Conservation (phyloP, 2,329 filamentous ascomycete species). For the Diplodia mutila region DNA sequence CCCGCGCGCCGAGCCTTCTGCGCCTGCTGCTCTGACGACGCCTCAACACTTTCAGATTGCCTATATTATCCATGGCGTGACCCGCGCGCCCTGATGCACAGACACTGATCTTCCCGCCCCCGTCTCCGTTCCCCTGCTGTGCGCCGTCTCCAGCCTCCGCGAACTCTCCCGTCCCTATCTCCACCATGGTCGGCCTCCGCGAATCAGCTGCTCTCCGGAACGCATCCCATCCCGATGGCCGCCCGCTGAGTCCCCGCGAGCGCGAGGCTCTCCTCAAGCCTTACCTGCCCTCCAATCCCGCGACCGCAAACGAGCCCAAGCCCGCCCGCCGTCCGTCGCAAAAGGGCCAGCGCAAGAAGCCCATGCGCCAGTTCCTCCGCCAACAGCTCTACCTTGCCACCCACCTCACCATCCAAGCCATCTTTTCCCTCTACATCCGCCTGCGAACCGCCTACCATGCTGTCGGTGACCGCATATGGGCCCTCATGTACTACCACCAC, state of each 20-base stretch:
- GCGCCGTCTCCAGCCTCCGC: neutral
- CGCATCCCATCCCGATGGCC: constrained; percentile 43
- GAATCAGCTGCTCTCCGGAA: constrained; percentile 42
- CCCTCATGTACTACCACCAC: constrained; percentile 92
- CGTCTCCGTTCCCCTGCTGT: neutral
- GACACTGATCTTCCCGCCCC: neutral
- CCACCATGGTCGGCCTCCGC: constrained; percentile 31
- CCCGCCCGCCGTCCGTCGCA: constrained; percentile 16
- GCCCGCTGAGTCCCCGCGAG: constrained; percentile 48
- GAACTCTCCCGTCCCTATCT: neutral
- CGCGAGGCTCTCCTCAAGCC: constrained; percentile 57
- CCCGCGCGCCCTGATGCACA: neutral
- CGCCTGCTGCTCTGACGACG: constrained; percentile 11
- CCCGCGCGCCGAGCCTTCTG: constrained; percentile 17
- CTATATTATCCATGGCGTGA: neutral
- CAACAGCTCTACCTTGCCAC: constrained; percentile 67
- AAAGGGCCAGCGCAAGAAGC: constrained; percentile 29
- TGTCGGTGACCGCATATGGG: constrained; percentile 75
- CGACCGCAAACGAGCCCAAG: neutral
- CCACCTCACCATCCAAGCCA: constrained; percentile 71
- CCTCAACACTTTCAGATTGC: constrained; percentile 9
- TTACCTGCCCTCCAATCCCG: constrained; percentile 53
- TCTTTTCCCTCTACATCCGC: constrained; percentile 89
- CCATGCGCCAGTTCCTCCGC: constrained; percentile 63
- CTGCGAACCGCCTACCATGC: constrained; percentile 78